Percentiles rank a stretch among this genome's conserved stretches.
Conservation (phyloP, 2,329 filamentous ascomycete genomes). For the Neurospora crassa region DNA sequence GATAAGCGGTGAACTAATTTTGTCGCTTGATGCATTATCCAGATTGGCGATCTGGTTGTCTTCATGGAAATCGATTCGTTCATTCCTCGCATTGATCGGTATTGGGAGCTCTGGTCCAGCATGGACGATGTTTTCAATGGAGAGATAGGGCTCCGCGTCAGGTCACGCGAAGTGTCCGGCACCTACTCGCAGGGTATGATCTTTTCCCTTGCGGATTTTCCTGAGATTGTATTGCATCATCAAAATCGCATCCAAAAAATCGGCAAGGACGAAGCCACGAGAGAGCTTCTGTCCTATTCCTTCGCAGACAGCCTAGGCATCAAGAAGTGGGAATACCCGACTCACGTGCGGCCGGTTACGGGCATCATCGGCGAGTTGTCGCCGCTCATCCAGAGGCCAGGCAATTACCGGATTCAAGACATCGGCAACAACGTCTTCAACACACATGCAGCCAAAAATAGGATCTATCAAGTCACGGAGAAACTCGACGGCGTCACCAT, state of each 20-base stretch:
- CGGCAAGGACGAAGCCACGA: conserved; percentile 6
- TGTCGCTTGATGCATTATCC: not conserved
- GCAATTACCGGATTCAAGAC: conserved; percentile 21
- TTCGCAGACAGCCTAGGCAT: conserved; percentile 21
- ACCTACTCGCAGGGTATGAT: conserved; percentile 23
- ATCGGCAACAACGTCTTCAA: conserved; percentile 13
- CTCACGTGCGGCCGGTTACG: not conserved
- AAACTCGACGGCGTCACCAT: conserved; percentile 25
- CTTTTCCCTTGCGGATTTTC: conserved; percentile 14
- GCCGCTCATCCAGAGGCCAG: conserved; percentile 20
- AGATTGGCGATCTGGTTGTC: conserved; percentile 19
- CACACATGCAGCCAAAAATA: not conserved
- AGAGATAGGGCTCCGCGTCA: conserved; percentile 18
- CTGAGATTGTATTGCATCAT: conserved; percentile 11
- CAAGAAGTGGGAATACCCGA: conserved; percentile 19
- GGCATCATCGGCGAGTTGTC: conserved; percentile 15
- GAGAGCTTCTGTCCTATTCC: conserved; percentile 12
- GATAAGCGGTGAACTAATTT: not conserved
- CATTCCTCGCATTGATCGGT: conserved; percentile 16
- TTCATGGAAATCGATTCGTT: conserved; percentile 26
- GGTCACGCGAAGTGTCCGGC: conserved; percentile 9
- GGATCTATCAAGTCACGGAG: conserved; percentile 22
- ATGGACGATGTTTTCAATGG: conserved; percentile 7
- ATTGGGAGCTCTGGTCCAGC: conserved; percentile 15
- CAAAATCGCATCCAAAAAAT: conserved; percentile 10